Evolutionary conservation across 768 basidiomycete genomes (phyloP).

Genomic region (Tubosaeta sp.): DNA sequence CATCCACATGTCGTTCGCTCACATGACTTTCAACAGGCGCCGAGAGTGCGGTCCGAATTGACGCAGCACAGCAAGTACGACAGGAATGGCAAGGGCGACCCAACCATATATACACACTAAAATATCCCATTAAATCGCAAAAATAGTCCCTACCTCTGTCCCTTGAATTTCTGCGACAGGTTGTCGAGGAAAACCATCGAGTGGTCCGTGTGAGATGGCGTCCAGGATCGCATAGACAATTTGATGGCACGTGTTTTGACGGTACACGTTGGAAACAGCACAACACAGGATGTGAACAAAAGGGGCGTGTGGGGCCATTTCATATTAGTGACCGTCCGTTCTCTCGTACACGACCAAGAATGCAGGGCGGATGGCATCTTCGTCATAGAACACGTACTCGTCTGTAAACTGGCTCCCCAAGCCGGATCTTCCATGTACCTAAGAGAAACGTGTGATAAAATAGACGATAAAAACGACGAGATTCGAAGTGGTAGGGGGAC

Average conservation of each 20-base stretch:
- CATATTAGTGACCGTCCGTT: neutral
- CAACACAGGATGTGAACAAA: neutral
- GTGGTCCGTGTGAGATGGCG: neutral
- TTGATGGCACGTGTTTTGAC: neutral
- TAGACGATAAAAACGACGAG: neutral
- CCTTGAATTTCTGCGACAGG: neutral
- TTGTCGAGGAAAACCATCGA: neutral
- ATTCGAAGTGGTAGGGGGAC: neutral
- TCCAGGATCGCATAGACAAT: neutral
- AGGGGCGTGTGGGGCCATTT: neutral
- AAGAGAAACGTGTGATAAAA: neutral
- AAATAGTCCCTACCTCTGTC: neutral
- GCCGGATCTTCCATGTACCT: conserved; percentile 17
- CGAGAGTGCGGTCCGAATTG: neutral
- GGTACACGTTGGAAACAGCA: neutral
- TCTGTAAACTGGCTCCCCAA: conserved; percentile 9
- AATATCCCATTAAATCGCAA: neutral
- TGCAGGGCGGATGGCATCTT: conserved; percentile 21
- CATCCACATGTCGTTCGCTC: neutral
- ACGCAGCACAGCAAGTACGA: neutral
- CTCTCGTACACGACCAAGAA: conserved; percentile 23
- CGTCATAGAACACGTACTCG: conserved; percentile 25
- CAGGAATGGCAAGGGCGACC: neutral
- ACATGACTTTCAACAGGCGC: neutral
- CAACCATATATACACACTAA: neutral